Conservation (phyloP, 2,329 filamentous ascomycete genomes). For the Coniochaeta sp. region DNA sequence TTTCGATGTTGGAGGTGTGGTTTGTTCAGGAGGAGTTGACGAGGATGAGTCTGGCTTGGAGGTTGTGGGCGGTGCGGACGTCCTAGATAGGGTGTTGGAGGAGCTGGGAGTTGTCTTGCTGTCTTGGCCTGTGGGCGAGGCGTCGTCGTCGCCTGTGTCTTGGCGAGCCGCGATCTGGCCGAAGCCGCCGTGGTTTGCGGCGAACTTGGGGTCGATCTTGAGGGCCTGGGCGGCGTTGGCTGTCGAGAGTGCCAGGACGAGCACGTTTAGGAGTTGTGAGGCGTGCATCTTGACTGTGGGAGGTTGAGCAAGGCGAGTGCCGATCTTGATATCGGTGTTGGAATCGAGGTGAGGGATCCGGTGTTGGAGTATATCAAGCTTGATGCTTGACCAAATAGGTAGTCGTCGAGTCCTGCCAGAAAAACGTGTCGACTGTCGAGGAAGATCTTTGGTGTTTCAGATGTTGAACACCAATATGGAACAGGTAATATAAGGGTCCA, state of each 20-base stretch:
- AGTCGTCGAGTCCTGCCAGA: not conserved
- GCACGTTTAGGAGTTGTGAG: constrained; percentile 26
- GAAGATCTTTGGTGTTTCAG: not conserved
- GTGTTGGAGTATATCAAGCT: too few relatives aligned
- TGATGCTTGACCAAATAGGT: too few relatives aligned
- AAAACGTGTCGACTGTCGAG: not conserved
- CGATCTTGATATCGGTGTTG: too few relatives aligned
- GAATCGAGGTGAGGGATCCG: too few relatives aligned
- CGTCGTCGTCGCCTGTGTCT: constrained; percentile 12
- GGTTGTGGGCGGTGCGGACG: not conserved
- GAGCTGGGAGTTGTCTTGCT: not conserved
- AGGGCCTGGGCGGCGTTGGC: constrained; percentile 37
- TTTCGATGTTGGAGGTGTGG: constrained; percentile 16
- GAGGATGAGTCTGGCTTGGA: not conserved
- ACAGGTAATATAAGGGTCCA: not conserved
- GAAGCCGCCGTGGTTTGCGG: constrained; percentile 14
- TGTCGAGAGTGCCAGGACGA: constrained; percentile 42
- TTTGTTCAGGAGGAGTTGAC: not conserved
- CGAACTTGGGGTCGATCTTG: constrained; percentile 19
- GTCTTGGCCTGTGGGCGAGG: constrained; percentile 5
- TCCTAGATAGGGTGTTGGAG: not conserved
- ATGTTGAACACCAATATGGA: not conserved
- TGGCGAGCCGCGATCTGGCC: constrained; percentile 12
- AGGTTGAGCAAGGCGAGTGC: not conserved
- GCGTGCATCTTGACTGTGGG: not conserved